A percentile compares a stretch with the other conserved stretches of the same genome.
Evolutionary conservation across 164 flowering plant species (phyloP).

Genomic region (Magnolia changhungtana): DNA sequence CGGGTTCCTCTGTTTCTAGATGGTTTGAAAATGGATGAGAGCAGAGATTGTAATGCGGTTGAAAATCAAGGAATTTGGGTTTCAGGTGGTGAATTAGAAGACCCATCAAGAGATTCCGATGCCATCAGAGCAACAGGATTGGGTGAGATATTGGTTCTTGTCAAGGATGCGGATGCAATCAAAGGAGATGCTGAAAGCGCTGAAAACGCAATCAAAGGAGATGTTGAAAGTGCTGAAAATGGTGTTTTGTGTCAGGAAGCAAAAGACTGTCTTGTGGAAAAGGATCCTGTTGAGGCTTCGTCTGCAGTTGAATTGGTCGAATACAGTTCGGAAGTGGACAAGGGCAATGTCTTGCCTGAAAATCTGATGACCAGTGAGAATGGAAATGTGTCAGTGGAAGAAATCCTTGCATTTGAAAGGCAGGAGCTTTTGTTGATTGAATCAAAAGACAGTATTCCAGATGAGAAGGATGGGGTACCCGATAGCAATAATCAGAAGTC

Average conservation of each 20-base stretch:
- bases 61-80: conserved; percentile 7
- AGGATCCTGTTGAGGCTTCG: background rate
- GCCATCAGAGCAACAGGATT: background rate
- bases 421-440: conserved; percentile 8
- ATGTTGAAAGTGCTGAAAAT: background rate
- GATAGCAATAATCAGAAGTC: background rate
- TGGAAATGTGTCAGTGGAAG: background rate
- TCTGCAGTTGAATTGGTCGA: conserved; percentile 7
- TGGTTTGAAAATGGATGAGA: background rate
- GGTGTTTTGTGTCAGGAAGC: background rate
- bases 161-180: background rate
- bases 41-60: background rate
- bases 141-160: background rate
- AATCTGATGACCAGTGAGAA: background rate
- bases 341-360: conserved; percentile 10
- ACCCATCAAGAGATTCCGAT: background rate
- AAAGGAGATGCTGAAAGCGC: background rate
- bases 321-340: conserved; percentile 3
- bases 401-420: conserved; percentile 9
- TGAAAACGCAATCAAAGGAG: background rate
- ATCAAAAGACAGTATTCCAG: conserved; percentile 8
- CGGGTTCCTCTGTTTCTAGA: background rate
- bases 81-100: conserved; percentile 14
- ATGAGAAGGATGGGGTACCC: conserved; percentile 2
- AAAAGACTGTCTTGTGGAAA: background rate